Conservation (phyloP, 306 rosid genomes). For the Rubus idaeus region DNA sequence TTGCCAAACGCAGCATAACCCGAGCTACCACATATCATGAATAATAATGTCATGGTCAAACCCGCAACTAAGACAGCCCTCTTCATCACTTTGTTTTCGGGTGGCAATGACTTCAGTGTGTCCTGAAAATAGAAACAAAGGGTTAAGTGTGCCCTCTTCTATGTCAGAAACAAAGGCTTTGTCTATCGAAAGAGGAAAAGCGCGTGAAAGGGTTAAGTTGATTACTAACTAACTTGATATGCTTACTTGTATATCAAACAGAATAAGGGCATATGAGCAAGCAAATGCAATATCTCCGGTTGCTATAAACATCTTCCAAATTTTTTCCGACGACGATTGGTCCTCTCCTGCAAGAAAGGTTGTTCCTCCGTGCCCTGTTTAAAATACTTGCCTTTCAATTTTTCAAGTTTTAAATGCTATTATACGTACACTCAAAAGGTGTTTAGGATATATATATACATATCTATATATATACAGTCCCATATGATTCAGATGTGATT, state of each 20-base stretch:
- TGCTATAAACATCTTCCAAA: conserved; percentile 54
- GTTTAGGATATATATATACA: too few species aligned
- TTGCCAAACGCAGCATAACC: conserved; percentile 78
- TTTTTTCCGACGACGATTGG: conserved; percentile 40
- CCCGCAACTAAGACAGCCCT: conserved; percentile 36
- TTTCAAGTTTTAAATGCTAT: too few species aligned
- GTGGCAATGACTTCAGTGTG: conserved; percentile 58
- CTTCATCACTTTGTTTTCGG: conserved; percentile 78
- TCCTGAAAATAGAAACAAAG: conserved; percentile 40
- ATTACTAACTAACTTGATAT: neutral
- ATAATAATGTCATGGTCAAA: conserved; percentile 49
- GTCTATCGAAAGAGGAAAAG: neutral
- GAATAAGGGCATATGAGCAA: conserved; percentile 34
- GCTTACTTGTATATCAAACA: conserved; percentile 50
- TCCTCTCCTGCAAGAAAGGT: conserved; percentile 39
- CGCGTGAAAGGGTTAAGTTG: neutral
- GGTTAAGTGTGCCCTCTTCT: too few species aligned
- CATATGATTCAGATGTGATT: too few species aligned
- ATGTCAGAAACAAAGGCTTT: neutral
- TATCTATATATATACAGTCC: too few species aligned
- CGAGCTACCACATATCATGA: conserved; percentile 45
- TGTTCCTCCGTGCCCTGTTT: conserved; percentile 45
- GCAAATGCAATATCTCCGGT: conserved; percentile 64
- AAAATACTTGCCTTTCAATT: too few species aligned
- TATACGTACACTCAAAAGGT: too few species aligned